Conservation (phyloP, 805 yeast species). For the Pichia gijzeniarum region DNA sequence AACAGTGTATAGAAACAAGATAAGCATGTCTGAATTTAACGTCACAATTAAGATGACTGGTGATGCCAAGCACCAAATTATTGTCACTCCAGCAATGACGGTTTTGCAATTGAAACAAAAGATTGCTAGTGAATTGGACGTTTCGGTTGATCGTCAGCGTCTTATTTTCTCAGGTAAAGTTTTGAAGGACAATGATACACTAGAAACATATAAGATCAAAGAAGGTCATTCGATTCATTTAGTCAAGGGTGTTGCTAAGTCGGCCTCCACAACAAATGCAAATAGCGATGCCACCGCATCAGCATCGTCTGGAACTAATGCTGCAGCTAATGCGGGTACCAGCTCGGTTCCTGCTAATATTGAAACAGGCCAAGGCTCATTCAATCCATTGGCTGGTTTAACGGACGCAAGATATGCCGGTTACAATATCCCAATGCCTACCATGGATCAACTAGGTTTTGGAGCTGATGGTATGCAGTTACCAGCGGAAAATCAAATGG, state of each 20-base stretch:
- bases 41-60: constrained; percentile 42
- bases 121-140: constrained; percentile 53
- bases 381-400: constrained; percentile 84
- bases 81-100: constrained; percentile 46
- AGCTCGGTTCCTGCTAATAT: constrained; percentile 61
- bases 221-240: constrained; percentile 83
- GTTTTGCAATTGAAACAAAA: constrained; percentile 63
- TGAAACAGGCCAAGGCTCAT: constrained; percentile 82
- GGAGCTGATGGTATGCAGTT: constrained; percentile 89
- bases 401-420: constrained; percentile 98
- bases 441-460: constrained; percentile 51
- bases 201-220: constrained; percentile 73
- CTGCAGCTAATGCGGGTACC: not conserved
- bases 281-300: constrained; percentile 12
- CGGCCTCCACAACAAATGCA: constrained; percentile 26
- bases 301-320: constrained; percentile 6
- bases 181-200: constrained; percentile 72
- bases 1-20: not conserved
- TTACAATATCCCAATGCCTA: constrained; percentile 71
- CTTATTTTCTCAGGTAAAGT: constrained; percentile 92
- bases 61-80: constrained; percentile 70
- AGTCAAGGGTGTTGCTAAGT: constrained; percentile 66
- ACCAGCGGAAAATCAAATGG: constrained; percentile 72
- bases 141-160: constrained; percentile 77
- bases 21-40: constrained; percentile 15